Base-by-base conservation (phyloP, 2,329 filamentous ascomycete species). In the Aspergillus cejpii region DNA sequence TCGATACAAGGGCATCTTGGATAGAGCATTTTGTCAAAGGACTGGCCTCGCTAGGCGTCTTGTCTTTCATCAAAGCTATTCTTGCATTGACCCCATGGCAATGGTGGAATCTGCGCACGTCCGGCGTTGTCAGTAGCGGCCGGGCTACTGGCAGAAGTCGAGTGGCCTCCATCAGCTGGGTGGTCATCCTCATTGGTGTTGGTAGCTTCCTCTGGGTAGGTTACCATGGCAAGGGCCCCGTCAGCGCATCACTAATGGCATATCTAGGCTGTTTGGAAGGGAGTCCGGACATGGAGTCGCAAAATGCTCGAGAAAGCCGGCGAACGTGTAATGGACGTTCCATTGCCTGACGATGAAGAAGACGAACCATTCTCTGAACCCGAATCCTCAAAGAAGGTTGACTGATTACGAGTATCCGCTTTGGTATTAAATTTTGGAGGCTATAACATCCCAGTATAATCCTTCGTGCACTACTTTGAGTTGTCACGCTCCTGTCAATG, bases 381-480 rank as follows among this genome's bases (percentile, higher is more conserved):
- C 42, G 47, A 46, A 44, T 45, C 45, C 46, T 55, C 55, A 28
- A 58, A 66, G 40, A 58, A 59, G 42, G 53, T 61, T 33, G 49
- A 63, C 21, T 64, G 47, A 57, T 49, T 42, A 27, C 15, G n/a
- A 15, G 21, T 44, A 36, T 34, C 11, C 20, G 28, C 23, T 27
- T 12, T 31, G 29, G 31, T 33, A 29, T 34, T 27, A 11, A 24
- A 5, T 8, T 28, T 17, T 40, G 21, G 4, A 6, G 19, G 6
- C 10, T 19, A 10, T 11, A 34, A 31, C 31, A 17, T 17, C 26
- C n/a, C 7, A 12, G 12, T 8, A 21, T 20, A 15, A 43, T 14
- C 28, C 24, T 14, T 20, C 38, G 53, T 85, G 88, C 88, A 91
- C 85, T 84, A 86, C 85, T 84, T 94, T 95, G 85, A 95, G 89